Percentiles rank a stretch among this genome's conserved stretches.
phyloP scores from a whole-genome alignment of 805 yeast species.

The Metschnikowia kofuensis region DNA sequence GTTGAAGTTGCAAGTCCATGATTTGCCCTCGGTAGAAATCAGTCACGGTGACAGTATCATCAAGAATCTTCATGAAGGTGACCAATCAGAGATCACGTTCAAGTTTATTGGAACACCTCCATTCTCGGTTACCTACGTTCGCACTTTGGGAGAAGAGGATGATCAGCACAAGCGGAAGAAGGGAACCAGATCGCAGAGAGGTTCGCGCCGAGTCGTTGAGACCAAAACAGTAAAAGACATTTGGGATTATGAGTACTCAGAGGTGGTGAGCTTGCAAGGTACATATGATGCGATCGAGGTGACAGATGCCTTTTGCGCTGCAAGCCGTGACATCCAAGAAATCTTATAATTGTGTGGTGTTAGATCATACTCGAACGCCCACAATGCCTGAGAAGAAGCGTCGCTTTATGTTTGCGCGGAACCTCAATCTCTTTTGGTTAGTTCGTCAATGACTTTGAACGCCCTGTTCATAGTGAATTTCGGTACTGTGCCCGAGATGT shows the following conservation, averaged over 20 bases:
- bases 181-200: constrained; percentile 14
- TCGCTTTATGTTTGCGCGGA: neutral
- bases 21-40: constrained; percentile 73
- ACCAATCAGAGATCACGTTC: constrained; percentile 83
- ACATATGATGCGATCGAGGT: constrained; percentile 89
- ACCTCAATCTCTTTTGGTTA: constrained; percentile 10
- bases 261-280: constrained; percentile 83
- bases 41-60: constrained; percentile 72
- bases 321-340: constrained; percentile 17
- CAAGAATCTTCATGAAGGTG: constrained; percentile 92
- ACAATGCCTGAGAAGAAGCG: too few relatives aligned
- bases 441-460: constrained; percentile 14
- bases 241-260: constrained; percentile 62
- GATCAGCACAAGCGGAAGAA: constrained; percentile 23
- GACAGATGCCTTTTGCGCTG: constrained; percentile 74
- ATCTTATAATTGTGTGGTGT: constrained; percentile 6
- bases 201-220: constrained; percentile 35
- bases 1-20: constrained; percentile 38
- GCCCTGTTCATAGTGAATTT: constrained; percentile 11
- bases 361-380: too few relatives aligned
- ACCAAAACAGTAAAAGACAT: constrained; percentile 68
- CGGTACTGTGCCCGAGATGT: neutral
- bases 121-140: constrained; percentile 76
- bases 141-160: constrained; percentile 50
- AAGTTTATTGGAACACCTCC: constrained; percentile 88